Base-by-base conservation (phyloP, 1,139 yeast genomes). In the Zygoascus hellenicus region DNA sequence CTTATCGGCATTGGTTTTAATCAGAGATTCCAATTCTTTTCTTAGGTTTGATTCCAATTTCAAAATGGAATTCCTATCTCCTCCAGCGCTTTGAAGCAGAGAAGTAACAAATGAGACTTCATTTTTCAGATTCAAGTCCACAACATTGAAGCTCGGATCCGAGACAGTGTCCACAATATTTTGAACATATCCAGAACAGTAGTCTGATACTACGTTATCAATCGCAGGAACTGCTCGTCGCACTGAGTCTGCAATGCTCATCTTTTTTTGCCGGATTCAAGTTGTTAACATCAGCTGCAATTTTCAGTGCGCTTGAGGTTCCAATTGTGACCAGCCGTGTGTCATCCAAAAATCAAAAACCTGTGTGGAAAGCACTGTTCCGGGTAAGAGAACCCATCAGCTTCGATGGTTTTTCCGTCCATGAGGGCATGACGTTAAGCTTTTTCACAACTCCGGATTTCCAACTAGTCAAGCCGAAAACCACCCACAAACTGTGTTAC, bases 141-240 rank as follows among this genome's bases (percentile, higher is more conserved):
- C 83, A 52, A 83, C 88, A 31, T 89, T 80, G 38, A 80, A 69
- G n/a, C 86, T 94, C 41, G 90, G 81, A 64, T 88, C 96, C 57
- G 81, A 83, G 0, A 94, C 86, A 22, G 86, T 74, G 46, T 71
- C 74, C 19, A 88, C 78, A 19, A 89, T 72, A 67, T 88, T 92
- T 53, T 83, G 82, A 49, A 87, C 80, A 59, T 89, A 90, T 1
- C 97, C 98, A 40, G 83, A 83, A 2, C 95, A 95, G 61, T 90
- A 90, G 54, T 89, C 95, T 1, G 94, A 81, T 19, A 90, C 96
- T n/a, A 89, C 80, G 1, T 90, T 81, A 58, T 92, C 97, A 45
- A 90, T 77, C 1, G 86, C 74, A 2, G 96, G 94, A 5, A 83
- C 94, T 0, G 96, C 92, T 63, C 83, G 88, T 54, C 96, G 83